These are phyloP conservation scores for Echeveria elegans DNA, from an alignment of 164 flowering plant genomes.

Conservation along the genomic window DNA sequence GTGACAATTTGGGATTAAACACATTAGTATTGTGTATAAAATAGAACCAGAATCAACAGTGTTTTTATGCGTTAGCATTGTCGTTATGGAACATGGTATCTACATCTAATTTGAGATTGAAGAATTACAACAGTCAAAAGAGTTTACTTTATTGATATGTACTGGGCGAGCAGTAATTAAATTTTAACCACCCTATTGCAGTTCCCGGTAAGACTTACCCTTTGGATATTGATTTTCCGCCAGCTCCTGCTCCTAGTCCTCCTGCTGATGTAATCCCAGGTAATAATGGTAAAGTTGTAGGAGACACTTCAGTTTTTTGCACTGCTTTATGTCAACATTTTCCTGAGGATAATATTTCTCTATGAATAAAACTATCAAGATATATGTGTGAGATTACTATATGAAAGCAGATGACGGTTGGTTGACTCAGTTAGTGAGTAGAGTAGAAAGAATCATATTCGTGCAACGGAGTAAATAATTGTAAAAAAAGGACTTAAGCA, in stretches of 20 bases:
- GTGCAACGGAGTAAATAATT: background rate
- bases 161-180: background rate
- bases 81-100: background rate
- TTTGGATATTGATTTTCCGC: constrained; percentile 26
- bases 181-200: constrained; percentile 19
- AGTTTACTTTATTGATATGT: background rate
- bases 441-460: background rate
- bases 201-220: constrained; percentile 91
- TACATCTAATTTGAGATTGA: background rate
- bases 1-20: background rate
- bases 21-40: background rate
- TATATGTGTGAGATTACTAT: background rate
- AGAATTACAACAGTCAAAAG: background rate
- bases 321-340: background rate
- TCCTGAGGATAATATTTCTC: background rate
- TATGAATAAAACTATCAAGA: background rate
- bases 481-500: background rate
- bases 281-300: constrained; percentile 19
- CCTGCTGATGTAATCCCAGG: constrained; percentile 35
- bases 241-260: constrained; percentile 56
- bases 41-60: background rate
- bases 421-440: background rate
- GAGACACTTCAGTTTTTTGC: background rate
- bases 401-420: background rate
- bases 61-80: background rate